Evolutionary conservation across 345 rosid genomes (phyloP).

Genomic region (Eucalyptus curtisii): DNA sequence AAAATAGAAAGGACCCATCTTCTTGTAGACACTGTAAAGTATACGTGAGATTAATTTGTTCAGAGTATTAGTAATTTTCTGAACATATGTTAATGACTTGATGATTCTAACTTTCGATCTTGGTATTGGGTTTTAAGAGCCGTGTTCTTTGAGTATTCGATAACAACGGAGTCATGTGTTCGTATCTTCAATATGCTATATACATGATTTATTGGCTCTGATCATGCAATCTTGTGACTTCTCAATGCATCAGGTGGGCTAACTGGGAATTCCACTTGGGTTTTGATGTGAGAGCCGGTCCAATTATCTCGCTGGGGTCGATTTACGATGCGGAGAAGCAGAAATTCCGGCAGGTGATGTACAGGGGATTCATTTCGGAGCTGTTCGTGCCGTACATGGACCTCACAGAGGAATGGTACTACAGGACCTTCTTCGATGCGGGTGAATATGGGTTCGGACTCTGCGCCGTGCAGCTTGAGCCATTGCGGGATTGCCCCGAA

Average conservation of each 20-base stretch:
- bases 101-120: not conserved
- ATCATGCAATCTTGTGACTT: not conserved
- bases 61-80: not conserved
- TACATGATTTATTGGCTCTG: not conserved
- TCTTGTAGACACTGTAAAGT: not conserved
- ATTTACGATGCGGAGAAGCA: slow-evolving; percentile 23
- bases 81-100: not conserved
- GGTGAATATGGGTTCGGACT: slow-evolving; percentile 82
- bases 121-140: not conserved
- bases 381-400: slow-evolving; percentile 84
- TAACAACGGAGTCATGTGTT: not conserved
- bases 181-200: not conserved
- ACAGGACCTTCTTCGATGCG: slow-evolving; percentile 57
- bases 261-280: slow-evolving; percentile 76
- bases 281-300: slow-evolving; percentile 49
- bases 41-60: not conserved
- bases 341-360: slow-evolving; percentile 30
- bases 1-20: not conserved
- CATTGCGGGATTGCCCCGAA: slow-evolving; percentile 49
- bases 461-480: slow-evolving; percentile 39
- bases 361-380: slow-evolving; percentile 66
- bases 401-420: slow-evolving; percentile 75
- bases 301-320: slow-evolving; percentile 48
- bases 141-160: not conserved
- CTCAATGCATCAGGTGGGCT: slow-evolving; percentile 32